Evolutionary conservation across 306 rosid genomes (phyloP).

Genomic region (Luffa acutangula): DNA sequence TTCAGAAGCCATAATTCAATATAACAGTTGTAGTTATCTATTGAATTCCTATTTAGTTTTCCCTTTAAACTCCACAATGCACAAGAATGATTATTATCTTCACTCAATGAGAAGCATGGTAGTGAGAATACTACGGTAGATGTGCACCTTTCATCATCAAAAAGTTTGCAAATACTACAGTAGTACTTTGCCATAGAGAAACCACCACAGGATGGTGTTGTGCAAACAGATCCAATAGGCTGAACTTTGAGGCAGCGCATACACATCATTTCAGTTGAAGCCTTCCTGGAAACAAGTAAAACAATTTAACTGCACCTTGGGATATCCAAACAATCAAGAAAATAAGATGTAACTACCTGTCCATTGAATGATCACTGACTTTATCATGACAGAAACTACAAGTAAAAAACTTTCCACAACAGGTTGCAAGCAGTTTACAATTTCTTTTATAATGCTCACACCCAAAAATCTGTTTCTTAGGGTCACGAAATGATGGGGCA

Average conservation of each 20-base stretch:
- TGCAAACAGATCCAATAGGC: constrained; percentile 71
- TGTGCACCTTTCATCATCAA: constrained; percentile 85
- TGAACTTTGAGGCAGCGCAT: constrained; percentile 75
- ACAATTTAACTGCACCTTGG: constrained; percentile 14
- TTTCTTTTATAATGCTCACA: constrained; percentile 98
- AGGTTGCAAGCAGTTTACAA: constrained; percentile 90
- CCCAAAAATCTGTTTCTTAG: constrained; percentile 60
- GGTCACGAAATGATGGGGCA: constrained; percentile 56
- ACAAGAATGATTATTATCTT: neutral
- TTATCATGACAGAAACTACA: constrained; percentile 98
- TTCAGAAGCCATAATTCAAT: neutral
- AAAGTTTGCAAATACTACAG: constrained; percentile 86
- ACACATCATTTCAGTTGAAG: constrained; percentile 89
- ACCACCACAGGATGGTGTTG: constrained; percentile 73
- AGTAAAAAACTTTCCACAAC: constrained; percentile 86
- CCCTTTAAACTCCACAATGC: neutral
- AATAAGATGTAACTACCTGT: constrained; percentile 43
- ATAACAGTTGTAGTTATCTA: neutral
- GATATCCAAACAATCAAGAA: constrained; percentile 15
- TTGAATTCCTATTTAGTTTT: neutral
- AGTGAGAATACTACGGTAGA: neutral
- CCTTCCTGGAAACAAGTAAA: constrained; percentile 52
- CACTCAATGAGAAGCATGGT: neutral
- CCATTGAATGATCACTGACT: constrained; percentile 96
- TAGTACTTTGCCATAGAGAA: constrained; percentile 77